phyloP scores from a whole-genome alignment of 352 stramenopile genomes.

The Globisporangium apiculatum region DNA sequence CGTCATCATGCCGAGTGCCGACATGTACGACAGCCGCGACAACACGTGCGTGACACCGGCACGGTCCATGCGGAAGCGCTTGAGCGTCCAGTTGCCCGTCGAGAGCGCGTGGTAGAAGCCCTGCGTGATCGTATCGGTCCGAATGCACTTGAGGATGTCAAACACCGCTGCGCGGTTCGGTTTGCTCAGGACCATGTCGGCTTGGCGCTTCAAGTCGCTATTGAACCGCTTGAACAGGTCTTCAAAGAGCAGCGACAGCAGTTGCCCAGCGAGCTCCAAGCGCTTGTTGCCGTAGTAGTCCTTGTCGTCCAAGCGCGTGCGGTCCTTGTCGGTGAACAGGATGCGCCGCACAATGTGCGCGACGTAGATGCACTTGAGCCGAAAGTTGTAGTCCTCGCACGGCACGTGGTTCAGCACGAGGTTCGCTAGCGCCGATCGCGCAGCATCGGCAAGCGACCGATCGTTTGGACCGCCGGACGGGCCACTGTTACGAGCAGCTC shows the following conservation, averaged over 20 bases:
- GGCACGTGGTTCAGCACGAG: constrained; percentile 99
- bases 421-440: constrained; percentile 95
- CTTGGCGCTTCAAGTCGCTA: constrained; percentile 96
- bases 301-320: constrained; percentile 95
- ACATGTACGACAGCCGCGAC: constrained; percentile 97
- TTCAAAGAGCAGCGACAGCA: constrained; percentile 98
- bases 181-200: constrained; percentile 97
- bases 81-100: constrained; percentile 98
- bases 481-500: constrained; percentile 28
- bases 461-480: constrained; percentile 29
- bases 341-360: constrained; percentile 95
- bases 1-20: constrained; percentile 98
- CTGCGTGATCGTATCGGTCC: constrained; percentile 97
- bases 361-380: constrained; percentile 97
- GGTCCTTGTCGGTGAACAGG: constrained; percentile 81
- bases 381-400: constrained; percentile 96
- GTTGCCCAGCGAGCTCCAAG: constrained; percentile 97
- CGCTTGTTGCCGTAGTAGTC: constrained; percentile 99
- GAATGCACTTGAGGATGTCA: constrained; percentile 97
- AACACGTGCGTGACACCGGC: constrained; percentile 97
- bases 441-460: constrained; percentile 89
- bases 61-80: constrained; percentile 99
- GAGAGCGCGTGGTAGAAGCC: constrained; percentile 83
- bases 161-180: constrained; percentile 97
- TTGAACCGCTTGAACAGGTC: constrained; percentile 99